Conservation (phyloP, 306 rosid species). For the Glycine soja region DNA sequence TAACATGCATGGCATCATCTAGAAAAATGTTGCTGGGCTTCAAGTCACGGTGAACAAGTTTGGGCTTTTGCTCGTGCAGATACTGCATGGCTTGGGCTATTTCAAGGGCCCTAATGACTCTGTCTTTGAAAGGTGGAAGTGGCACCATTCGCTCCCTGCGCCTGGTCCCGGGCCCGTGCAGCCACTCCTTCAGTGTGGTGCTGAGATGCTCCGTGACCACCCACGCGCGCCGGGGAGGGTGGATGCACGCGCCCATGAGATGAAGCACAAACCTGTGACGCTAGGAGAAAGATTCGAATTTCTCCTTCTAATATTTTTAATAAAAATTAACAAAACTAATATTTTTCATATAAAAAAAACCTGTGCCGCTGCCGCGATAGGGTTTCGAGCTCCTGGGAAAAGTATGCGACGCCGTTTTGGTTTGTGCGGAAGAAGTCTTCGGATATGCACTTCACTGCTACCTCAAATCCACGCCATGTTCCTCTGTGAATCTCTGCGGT, state of each 20-base stretch:
- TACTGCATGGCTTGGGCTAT: conserved; percentile 74
- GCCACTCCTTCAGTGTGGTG: conserved; percentile 67
- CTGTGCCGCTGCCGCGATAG: conserved; percentile 51
- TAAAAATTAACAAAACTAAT: no score
- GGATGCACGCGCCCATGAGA: conserved; percentile 72
- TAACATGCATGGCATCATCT: conserved; percentile 61
- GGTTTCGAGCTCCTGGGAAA: conserved; percentile 67
- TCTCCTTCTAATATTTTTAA: no score
- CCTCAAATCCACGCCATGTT: conserved; percentile 73
- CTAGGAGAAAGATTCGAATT: no score
- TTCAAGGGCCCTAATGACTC: conserved; percentile 63
- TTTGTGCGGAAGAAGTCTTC: conserved; percentile 59
- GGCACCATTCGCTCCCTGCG: conserved; percentile 46
- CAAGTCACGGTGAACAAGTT: conserved; percentile 64
- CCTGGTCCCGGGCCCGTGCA: conserved; percentile 66
- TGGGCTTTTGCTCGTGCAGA: conserved; percentile 69
- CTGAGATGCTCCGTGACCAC: conserved; percentile 58
- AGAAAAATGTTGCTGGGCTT: conserved; percentile 72
- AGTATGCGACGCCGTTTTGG: conserved; percentile 58
- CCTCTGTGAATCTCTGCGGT: conserved; percentile 69
- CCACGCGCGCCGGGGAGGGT: conserved; percentile 75
- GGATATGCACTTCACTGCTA: conserved; percentile 77
- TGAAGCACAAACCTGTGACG: conserved; percentile 71
- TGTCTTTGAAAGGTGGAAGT: conserved; percentile 56
- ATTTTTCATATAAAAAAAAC: no score